These are phyloP conservation scores for Crithidia brevicula DNA, from an alignment of 208 protist species.

Conservation along the genomic window DNA sequence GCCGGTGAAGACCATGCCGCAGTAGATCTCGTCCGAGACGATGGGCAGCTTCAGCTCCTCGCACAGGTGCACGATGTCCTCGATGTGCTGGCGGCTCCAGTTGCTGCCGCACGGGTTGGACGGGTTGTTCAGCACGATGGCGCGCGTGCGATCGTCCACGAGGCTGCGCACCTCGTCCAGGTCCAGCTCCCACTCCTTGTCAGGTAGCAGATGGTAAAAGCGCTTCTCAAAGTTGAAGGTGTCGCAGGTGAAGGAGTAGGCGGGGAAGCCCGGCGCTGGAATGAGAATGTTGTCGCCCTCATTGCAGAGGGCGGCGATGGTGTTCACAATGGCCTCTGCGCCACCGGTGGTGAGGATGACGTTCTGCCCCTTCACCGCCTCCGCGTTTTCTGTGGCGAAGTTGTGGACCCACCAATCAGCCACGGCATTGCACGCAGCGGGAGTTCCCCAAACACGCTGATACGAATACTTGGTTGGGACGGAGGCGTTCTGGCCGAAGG, in stretches of 20 bases:
- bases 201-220: constrained; percentile 79
- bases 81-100: constrained; percentile 79
- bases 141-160: constrained; percentile 82
- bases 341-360: constrained; percentile 80
- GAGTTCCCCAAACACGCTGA: constrained; percentile 35
- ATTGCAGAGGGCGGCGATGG: constrained; percentile 77
- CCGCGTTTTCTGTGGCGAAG: constrained; percentile 30
- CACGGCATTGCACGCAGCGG: constrained; percentile 49
- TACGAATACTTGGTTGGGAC: constrained; percentile 61
- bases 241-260: constrained; percentile 91
- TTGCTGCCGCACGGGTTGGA: constrained; percentile 96
- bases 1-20: constrained; percentile 90
- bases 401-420: constrained; percentile 40
- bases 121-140: constrained; percentile 95
- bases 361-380: constrained; percentile 35
- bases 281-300: constrained; percentile 92
- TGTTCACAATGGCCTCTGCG: constrained; percentile 90
- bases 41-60: constrained; percentile 90
- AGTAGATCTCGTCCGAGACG: constrained; percentile 96
- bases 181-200: constrained; percentile 92
- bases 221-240: constrained; percentile 71
- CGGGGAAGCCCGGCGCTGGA: constrained; percentile 89
- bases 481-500: constrained; percentile 27
- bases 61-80: constrained; percentile 77
- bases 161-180: constrained; percentile 68